Conservation (phyloP, 805 yeast genomes). For the Pichia insulana region DNA sequence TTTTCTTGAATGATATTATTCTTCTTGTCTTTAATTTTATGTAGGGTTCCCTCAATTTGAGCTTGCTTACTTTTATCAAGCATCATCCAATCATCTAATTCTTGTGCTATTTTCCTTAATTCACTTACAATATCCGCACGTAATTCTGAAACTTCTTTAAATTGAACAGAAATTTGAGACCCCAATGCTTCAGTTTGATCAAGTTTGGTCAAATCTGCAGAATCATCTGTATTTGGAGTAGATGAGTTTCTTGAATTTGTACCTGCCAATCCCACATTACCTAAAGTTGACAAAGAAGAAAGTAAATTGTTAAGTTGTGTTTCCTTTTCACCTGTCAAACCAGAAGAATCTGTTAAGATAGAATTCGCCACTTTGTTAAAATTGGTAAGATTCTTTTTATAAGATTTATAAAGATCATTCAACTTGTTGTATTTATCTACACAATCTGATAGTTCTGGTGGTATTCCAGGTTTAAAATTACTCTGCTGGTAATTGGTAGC, state of each 20-base stretch:
- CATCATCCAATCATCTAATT: conserved; percentile 26
- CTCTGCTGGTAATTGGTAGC: neutral
- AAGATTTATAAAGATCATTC: conserved; percentile 2
- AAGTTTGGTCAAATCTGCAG: neutral
- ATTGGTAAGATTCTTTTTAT: conserved; percentile 21
- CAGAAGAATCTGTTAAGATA: neutral
- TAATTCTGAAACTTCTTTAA: conserved; percentile 12
- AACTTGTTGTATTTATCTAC: conserved; percentile 6
- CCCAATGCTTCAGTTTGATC: conserved; percentile 14
- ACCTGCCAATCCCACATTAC: neutral
- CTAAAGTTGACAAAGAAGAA: conserved; percentile 5
- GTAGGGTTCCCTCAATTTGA: neutral
- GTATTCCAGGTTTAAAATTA: neutral
- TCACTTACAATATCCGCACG: conserved; percentile 20
- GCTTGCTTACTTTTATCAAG: conserved; percentile 10
- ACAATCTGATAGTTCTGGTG: conserved; percentile 4
- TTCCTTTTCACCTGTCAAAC: neutral
- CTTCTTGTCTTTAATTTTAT: conserved; percentile 2
- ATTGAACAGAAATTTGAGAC: conserved; percentile 14
- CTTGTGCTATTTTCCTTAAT: conserved; percentile 21
- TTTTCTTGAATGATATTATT: conserved; percentile 2
- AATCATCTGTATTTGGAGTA: neutral
- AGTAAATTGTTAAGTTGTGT: conserved; percentile 3
- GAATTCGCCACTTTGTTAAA: conserved; percentile 10
- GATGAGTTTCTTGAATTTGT: neutral